Percentiles rank a stretch among this genome's conserved stretches.
These are phyloP conservation scores for Wickerhamomyces canadensis DNA, from an alignment of 805 yeast species.

Conservation along the genomic window DNA sequence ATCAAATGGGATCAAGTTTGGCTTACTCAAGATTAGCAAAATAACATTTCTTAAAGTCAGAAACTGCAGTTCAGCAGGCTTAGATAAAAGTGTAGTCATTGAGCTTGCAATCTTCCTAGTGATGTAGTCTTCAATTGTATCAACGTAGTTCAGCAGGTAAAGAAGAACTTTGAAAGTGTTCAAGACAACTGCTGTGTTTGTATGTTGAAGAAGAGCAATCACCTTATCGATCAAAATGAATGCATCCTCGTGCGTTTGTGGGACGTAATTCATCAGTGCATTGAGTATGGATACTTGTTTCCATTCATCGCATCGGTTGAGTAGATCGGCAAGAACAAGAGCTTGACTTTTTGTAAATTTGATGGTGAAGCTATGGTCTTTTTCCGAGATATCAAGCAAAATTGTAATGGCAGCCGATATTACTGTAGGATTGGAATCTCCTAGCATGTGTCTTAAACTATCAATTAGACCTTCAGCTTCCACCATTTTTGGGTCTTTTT, in stretches of 20 bases:
- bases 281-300: constrained; percentile 62
- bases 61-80: constrained; percentile 81
- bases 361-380: constrained; percentile 42
- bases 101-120: constrained; percentile 65
- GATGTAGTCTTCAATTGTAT: constrained; percentile 46
- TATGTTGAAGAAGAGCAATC: constrained; percentile 71
- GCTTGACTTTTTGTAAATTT: constrained; percentile 48
- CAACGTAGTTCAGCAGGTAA: constrained; percentile 68
- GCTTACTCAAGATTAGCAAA: constrained; percentile 60
- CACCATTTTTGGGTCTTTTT: constrained; percentile 43
- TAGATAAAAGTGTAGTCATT: constrained; percentile 60
- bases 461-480: constrained; percentile 39
- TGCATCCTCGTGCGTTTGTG: constrained; percentile 65
- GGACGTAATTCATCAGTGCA: constrained; percentile 63
- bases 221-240: constrained; percentile 55
- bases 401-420: constrained; percentile 71
- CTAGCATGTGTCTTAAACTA: constrained; percentile 44
- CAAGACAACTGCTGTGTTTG: constrained; percentile 74
- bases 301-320: constrained; percentile 46
- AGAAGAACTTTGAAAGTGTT: constrained; percentile 69
- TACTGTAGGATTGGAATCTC: constrained; percentile 53
- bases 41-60: constrained; percentile 77
- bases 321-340: constrained; percentile 31
- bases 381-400: constrained; percentile 57
- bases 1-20: constrained; percentile 54